A percentile compares a stretch with the other conserved stretches of the same genome.
Conservation (phyloP, 768 basidiomycete genomes). For the Phylloporus arenicola region DNA sequence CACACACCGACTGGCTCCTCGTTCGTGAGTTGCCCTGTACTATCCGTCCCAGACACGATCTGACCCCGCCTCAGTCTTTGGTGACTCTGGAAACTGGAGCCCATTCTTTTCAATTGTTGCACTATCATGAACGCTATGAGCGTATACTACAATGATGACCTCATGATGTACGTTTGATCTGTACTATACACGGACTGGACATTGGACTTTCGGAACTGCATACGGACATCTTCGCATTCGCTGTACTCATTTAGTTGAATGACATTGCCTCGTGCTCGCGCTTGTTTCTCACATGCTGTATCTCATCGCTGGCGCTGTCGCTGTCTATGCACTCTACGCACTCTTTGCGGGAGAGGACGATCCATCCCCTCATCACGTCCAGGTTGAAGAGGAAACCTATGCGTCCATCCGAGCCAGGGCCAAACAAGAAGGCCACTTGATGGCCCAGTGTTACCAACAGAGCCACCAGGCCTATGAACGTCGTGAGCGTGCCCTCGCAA, state of each 20-base stretch:
- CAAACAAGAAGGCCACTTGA: conserved; percentile 69
- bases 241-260: conserved; percentile 3
- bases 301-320: conserved; percentile 7
- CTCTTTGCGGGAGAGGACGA: conserved; percentile 2
- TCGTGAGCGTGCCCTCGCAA: conserved; percentile 71
- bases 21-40: conserved; percentile 34
- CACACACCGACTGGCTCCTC: conserved; percentile 39
- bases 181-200: conserved; percentile 8
- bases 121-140: conserved; percentile 13
- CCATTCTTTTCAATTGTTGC: conserved; percentile 38
- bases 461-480: conserved; percentile 69
- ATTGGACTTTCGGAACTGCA: conserved; percentile 7
- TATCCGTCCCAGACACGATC: background rate
- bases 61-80: conserved; percentile 37
- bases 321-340: conserved; percentile 6
- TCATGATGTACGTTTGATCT: conserved; percentile 7
- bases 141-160: conserved; percentile 8
- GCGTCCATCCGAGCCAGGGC: conserved; percentile 65
- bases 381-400: conserved; percentile 36
- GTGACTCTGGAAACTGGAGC: conserved; percentile 50
- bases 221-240: conserved; percentile 2
- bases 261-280: background rate
- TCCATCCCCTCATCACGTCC: background rate
- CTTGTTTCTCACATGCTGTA: conserved; percentile 9
- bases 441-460: conserved; percentile 58